Base-by-base conservation (phyloP, 768 basidiomycete genomes). In the Boletales sp. region DNA sequence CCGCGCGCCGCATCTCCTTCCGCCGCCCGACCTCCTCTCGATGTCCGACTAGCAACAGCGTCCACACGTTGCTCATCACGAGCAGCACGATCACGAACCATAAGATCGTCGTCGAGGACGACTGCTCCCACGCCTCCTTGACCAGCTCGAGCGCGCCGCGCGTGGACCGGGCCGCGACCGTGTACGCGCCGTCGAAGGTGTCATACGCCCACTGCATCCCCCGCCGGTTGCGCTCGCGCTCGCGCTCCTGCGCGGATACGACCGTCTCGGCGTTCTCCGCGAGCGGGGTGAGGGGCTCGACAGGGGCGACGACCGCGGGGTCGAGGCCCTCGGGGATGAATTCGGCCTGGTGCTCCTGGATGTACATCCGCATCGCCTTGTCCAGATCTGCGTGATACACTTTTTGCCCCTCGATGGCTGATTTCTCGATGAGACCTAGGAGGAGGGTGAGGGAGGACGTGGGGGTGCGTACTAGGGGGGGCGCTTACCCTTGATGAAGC, bases 341-440 rank as follows among this genome's bases (percentile, higher is more conserved):
- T 70, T 99, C 95, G 53, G 82, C 76, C 56, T 86, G 82, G 69
- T 98, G 94, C 46, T 86, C 85, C 54, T 84, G 78, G 63, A 98
- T 96, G 74, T 98, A 97, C 43, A 69, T 70, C 35, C 91, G 80
- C 85, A 98, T 94, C 4, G 83, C 83, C 57, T 75, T 79, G 57
- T 94, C 91, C 9, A 97, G 78, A 39, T 91, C 93, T 9, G 66
- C 62, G 64, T 96, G 91, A 61, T 93, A 95, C 31, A 77, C 72
- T 66, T 86, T 94, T 63, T 98, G 95, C 5, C 95, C 95, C 13
- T 95, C 93, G 32, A 97, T 84, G 11, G 83, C 86, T 2, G 90
- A 91, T 55, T 80, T 84, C 65, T 97, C 94, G 56, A 98, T 97
- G 57, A 99, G 90, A 48, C 91, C 94, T 95, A 59, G 6, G 50